Percentiles rank a stretch among this genome's conserved stretches.
Evolutionary conservation across 352 stramenopile genomes (phyloP).

Genomic region (Phytophthora uliginosa): DNA sequence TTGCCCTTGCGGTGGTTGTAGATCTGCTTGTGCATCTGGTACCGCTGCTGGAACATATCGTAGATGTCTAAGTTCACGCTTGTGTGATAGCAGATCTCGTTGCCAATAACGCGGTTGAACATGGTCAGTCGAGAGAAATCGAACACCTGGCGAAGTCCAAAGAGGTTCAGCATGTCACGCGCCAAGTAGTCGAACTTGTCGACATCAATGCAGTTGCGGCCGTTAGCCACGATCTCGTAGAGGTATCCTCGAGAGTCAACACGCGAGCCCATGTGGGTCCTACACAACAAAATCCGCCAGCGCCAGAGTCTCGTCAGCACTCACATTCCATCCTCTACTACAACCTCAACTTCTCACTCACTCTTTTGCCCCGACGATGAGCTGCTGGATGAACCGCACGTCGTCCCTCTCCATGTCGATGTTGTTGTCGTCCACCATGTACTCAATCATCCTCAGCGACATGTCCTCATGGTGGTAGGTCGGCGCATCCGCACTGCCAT

Average conservation of each 20-base stretch:
- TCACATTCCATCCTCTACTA: background rate
- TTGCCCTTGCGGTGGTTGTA: conserved; percentile 93
- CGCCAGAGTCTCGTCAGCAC: conserved; percentile 4
- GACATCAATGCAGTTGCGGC: conserved; percentile 92
- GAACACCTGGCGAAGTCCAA: conserved; percentile 82
- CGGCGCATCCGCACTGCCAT: conserved; percentile 26
- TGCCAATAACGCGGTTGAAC: conserved; percentile 88
- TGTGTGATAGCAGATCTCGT: conserved; percentile 92
- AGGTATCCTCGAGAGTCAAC: conserved; percentile 77
- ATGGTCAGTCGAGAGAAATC: conserved; percentile 83
- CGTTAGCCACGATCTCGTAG: conserved; percentile 94
- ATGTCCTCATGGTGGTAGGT: conserved; percentile 88
- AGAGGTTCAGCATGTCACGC: conserved; percentile 89
- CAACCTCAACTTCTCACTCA: conserved; percentile 16
- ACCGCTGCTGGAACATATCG: conserved; percentile 92
- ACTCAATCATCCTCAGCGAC: conserved; percentile 83
- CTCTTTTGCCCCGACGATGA: conserved; percentile 86
- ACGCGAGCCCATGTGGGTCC: conserved; percentile 57
- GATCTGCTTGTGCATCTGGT: conserved; percentile 92
- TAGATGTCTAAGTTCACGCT: conserved; percentile 91
- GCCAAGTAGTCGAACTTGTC: conserved; percentile 95
- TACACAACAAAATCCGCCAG: conserved; percentile 14
- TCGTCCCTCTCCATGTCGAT: conserved; percentile 81
- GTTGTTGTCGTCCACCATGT: conserved; percentile 83
- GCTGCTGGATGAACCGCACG: conserved; percentile 81